Conservation (phyloP, 192 early-diverging fungal genomes). For the Gonapodya prolifera region DNA sequence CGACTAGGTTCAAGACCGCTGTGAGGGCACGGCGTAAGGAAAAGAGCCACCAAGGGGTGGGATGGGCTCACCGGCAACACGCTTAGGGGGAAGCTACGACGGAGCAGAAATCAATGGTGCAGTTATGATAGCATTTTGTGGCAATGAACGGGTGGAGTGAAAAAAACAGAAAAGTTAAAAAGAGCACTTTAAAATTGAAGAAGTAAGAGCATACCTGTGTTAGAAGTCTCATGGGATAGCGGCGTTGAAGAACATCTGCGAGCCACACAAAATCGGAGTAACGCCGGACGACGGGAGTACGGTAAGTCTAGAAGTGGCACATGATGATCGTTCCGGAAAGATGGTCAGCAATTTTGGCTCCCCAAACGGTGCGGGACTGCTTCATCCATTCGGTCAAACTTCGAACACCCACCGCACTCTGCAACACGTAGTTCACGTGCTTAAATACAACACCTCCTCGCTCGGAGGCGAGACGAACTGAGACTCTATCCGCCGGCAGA, state of each 20-base stretch:
- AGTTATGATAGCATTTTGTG: too few species aligned
- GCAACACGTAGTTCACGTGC: slow-evolving; percentile 76
- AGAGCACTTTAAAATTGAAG: background rate
- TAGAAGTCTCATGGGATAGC: slow-evolving; percentile 58
- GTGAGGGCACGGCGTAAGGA: background rate
- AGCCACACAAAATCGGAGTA: slow-evolving; percentile 92
- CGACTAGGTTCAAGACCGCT: slow-evolving; percentile 26
- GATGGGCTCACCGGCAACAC: background rate
- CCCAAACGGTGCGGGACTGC: background rate
- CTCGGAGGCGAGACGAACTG: slow-evolving; percentile 34
- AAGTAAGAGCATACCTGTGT: background rate
- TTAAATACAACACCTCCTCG: slow-evolving; percentile 59
- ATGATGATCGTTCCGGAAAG: too few species aligned
- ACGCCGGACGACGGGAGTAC: slow-evolving; percentile 53
- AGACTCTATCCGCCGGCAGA: slow-evolving; percentile 22
- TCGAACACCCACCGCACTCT: slow-evolving; percentile 11
- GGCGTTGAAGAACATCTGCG: slow-evolving; percentile 55
- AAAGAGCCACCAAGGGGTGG: background rate
- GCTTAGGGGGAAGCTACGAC: slow-evolving; percentile 4
- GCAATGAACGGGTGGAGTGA: background rate
- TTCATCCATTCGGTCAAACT: too few species aligned
- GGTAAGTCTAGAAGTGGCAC: slow-evolving; percentile 16
- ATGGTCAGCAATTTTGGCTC: slow-evolving; percentile 9
- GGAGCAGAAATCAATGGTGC: too few species aligned
- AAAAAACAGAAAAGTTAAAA: background rate